These are phyloP conservation scores for Galerina sulciceps DNA, from an alignment of 768 basidiomycete genomes.

Conservation along the genomic window DNA sequence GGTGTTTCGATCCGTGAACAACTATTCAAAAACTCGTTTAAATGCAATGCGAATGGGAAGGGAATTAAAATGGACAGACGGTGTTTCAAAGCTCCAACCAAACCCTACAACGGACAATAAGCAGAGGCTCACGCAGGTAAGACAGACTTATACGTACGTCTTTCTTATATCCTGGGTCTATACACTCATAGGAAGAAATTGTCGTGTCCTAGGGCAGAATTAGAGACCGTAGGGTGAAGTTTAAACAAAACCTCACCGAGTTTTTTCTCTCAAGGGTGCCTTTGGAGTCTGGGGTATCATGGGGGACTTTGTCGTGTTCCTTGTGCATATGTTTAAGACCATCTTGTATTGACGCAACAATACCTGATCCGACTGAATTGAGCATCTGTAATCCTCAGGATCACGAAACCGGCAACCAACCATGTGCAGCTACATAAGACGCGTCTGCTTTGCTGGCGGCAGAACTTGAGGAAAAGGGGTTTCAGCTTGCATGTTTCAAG, in stretches of 20 bases:
- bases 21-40: slow-evolving; percentile 1
- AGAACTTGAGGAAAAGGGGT: not conserved
- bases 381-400: not conserved
- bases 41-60: not conserved
- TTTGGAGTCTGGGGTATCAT: not conserved
- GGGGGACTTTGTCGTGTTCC: slow-evolving; percentile 16
- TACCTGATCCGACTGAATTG: slow-evolving; percentile 29
- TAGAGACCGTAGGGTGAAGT: too few species aligned
- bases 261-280: too few species aligned
- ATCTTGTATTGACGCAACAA: slow-evolving; percentile 46
- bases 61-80: not conserved
- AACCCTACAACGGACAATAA: not conserved
- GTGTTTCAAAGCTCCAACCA: slow-evolving; percentile 1
- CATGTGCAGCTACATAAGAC: not conserved
- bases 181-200: slow-evolving; percentile 2
- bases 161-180: not conserved
- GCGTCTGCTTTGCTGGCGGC: not conserved
- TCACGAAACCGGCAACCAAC: not conserved
- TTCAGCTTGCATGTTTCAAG: not conserved
- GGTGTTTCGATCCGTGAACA: slow-evolving; percentile 4
- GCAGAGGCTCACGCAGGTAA: not conserved
- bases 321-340: slow-evolving; percentile 48
- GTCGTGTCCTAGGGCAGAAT: not conserved
- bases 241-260: too few species aligned
- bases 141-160: too few species aligned